These are phyloP conservation scores for Lignosus rhinocerotis DNA, from an alignment of 1,284 basidiomycete species.

Conservation along the genomic window DNA sequence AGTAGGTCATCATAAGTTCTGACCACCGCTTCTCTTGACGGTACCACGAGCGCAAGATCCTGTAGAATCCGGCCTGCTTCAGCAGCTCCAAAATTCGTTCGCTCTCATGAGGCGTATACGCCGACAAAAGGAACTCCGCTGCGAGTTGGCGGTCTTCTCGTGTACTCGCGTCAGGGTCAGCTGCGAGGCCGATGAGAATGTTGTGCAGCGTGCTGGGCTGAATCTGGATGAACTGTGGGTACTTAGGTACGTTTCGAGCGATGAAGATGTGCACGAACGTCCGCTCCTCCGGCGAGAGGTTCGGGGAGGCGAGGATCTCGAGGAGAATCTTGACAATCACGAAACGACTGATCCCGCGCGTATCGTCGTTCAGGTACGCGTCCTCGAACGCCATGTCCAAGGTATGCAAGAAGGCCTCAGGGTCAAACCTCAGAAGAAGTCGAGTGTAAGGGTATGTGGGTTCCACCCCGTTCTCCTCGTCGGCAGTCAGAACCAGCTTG, in stretches of 20 bases:
- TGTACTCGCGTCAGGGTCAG: constrained; percentile 72
- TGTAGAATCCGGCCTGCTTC: constrained; percentile 84
- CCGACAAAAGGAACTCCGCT: constrained; percentile 92
- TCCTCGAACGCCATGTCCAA: constrained; percentile 97
- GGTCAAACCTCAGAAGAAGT: constrained; percentile 84
- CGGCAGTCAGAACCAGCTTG: constrained; percentile 70
- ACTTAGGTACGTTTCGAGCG: constrained; percentile 95
- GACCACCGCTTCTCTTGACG: constrained; percentile 78
- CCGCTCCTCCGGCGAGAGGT: constrained; percentile 60
- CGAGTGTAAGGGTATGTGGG: constrained; percentile 89
- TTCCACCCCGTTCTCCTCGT: constrained; percentile 70
- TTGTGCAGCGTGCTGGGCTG: constrained; percentile 68
- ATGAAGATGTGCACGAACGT: constrained; percentile 95
- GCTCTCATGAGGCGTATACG: constrained; percentile 82
- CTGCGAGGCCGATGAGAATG: constrained; percentile 78
- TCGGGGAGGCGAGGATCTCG: constrained; percentile 67
- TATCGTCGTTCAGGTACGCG: constrained; percentile 82
- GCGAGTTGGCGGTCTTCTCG: constrained; percentile 95
- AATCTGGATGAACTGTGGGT: constrained; percentile 83
- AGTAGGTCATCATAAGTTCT: constrained; percentile 67
- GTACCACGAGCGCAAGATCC: constrained; percentile 85
- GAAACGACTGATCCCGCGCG: constrained; percentile 71
- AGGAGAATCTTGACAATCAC: constrained; percentile 85
- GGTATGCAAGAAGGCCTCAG: constrained; percentile 93
- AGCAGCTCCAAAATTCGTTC: constrained; percentile 73